Evolutionary conservation across 495 filamentous ascomycete species (phyloP).

Genomic region (Durotheca rogersii): DNA sequence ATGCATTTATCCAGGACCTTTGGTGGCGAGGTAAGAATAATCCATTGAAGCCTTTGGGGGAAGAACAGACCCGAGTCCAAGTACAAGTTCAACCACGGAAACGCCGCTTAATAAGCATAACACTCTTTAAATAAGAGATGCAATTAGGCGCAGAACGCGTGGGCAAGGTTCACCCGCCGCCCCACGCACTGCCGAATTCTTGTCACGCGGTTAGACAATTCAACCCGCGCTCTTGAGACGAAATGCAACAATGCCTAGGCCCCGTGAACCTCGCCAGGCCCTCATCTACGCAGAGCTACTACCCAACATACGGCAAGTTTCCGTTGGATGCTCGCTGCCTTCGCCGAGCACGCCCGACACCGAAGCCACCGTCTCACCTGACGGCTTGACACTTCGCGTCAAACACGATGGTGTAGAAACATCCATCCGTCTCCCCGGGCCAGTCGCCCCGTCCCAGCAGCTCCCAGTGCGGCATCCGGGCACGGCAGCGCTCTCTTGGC

Average conservation of each 20-base stretch:
- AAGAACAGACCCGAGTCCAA: not conserved
- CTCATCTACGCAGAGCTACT: conserved; percentile 84
- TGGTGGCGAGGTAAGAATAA: conserved; percentile 18
- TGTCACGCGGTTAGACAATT: too few species aligned
- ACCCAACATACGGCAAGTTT: conserved; percentile 81
- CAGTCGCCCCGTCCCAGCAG: conserved; percentile 45
- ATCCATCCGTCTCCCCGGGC: conserved; percentile 65
- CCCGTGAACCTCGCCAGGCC: conserved; percentile 30
- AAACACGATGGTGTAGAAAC: conserved; percentile 55
- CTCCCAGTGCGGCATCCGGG: conserved; percentile 39
- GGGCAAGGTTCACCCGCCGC: not conserved
- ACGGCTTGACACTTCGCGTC: conserved; percentile 53
- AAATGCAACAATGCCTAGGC: conserved; percentile 36
- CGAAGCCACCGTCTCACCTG: conserved; percentile 49
- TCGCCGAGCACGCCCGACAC: conserved; percentile 49
- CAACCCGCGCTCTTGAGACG: too few species aligned
- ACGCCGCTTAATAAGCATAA: not conserved
- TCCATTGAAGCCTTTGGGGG: too few species aligned
- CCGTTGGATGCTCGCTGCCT: conserved; percentile 66
- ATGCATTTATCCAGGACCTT: too few species aligned
- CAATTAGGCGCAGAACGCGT: not conserved
- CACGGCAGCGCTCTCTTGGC: conserved; percentile 61
- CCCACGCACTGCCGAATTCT: conserved; percentile 7
- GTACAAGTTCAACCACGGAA: not conserved
- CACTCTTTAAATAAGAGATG: not conserved